These are phyloP conservation scores for Funneliformis caledonium DNA, from an alignment of 371 early-diverging fungal genomes.

Conservation along the genomic window DNA sequence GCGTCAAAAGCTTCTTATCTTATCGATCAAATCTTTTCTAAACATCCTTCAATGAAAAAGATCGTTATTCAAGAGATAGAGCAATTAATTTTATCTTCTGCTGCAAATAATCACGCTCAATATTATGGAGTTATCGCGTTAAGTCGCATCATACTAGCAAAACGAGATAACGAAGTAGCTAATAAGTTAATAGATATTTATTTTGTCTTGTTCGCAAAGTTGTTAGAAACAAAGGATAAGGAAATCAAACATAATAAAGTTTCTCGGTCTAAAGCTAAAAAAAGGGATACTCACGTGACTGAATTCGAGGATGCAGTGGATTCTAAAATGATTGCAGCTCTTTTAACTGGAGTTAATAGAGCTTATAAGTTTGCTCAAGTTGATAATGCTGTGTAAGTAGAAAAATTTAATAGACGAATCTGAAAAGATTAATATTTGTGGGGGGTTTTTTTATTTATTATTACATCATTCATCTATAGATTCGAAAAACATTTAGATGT, in stretches of 20 bases:
- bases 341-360: conserved; percentile 95
- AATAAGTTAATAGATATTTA: conserved; percentile 86
- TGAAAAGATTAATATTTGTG: conserved; percentile 19
- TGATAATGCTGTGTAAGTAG: conserved; percentile 69
- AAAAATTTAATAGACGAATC: neutral
- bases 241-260: conserved; percentile 45
- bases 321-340: conserved; percentile 86
- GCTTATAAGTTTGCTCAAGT: conserved; percentile 92
- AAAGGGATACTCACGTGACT: conserved; percentile 46
- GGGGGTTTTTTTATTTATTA: neutral
- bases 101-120: conserved; percentile 74
- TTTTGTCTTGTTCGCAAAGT: conserved; percentile 85
- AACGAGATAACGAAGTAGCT: conserved; percentile 73
- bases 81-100: conserved; percentile 78
- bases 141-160: conserved; percentile 87
- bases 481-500: conserved; percentile 82
- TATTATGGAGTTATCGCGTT: conserved; percentile 88
- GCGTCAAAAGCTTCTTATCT: conserved; percentile 84
- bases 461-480: conserved; percentile 38
- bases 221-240: conserved; percentile 60
- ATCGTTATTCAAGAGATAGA: conserved; percentile 87
- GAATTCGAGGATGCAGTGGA: conserved; percentile 68
- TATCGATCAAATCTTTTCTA: conserved; percentile 73
- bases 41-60: conserved; percentile 87
- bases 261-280: conserved; percentile 51